Percentiles rank a stretch among this genome's conserved stretches.
Conservation (phyloP, 2,329 filamentous ascomycete genomes). For the Thermoascus crustaceus region DNA sequence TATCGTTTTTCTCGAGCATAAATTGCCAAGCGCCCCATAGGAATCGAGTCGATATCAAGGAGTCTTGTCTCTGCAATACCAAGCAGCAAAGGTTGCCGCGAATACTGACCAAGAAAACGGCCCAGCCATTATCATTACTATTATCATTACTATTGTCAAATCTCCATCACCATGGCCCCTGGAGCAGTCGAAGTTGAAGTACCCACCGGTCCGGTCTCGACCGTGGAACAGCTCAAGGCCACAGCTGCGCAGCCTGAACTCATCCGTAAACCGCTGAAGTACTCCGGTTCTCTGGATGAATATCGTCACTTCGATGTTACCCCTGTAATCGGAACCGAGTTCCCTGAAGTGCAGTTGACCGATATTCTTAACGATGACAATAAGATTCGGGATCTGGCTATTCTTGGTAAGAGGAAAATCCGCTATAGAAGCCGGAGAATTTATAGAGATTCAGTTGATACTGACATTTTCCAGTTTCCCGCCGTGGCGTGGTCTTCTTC, state of each 20-base stretch:
- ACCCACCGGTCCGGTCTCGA: not conserved
- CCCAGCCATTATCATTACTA: not conserved
- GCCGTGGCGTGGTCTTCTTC: slow-evolving; percentile 34
- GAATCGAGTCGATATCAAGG: no score
- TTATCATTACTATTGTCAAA: not conserved
- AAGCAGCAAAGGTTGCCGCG: no score
- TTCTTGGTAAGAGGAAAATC: slow-evolving; percentile 7
- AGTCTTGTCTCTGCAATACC: no score
- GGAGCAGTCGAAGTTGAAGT: not conserved
- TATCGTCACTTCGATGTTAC: slow-evolving; percentile 36
- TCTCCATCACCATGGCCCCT: not conserved
- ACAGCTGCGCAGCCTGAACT: not conserved
- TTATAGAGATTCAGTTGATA: not conserved
- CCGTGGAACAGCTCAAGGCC: not conserved
- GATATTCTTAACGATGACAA: slow-evolving; percentile 31
- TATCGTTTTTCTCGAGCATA: no score
- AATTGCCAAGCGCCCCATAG: no score
- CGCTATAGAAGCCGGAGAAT: no score
- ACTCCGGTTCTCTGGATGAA: slow-evolving; percentile 26
- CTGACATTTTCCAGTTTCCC: slow-evolving; percentile 33
- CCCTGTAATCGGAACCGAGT: slow-evolving; percentile 41
- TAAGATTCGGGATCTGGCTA: slow-evolving; percentile 31
- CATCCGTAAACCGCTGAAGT: slow-evolving; percentile 18
- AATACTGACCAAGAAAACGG: not conserved
- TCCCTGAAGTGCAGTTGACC: slow-evolving; percentile 23